Evolutionary conservation across 2,329 filamentous ascomycete species (phyloP), one percentile per base, ranked within the genome.

Genomic region (Microdochium nivale): DNA sequence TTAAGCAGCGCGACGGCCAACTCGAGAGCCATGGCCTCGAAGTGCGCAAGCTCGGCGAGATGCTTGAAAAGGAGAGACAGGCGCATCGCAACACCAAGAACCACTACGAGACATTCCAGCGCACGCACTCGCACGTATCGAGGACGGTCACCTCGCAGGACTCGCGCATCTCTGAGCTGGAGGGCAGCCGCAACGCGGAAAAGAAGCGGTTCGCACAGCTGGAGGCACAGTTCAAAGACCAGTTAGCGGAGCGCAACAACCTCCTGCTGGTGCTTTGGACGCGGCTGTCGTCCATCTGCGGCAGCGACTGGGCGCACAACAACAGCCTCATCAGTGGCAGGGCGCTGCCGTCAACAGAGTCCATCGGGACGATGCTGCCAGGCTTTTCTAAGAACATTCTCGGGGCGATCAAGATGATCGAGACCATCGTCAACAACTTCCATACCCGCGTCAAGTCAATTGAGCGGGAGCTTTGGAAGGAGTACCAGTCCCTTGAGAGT

Each of bases 361-460:
- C 90, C 14, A 87, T 99, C 55, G 83, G 85, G 1, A 91, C 85
- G 49, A 90, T 94, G 69, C 77, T 97, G 3, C 86, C 88, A 0
- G 88, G 87, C 1, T 97, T 97, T 70, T 88, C 87, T 63, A 89
- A 91, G 67, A 97, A 96, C 65, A 78, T 99, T 25, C 70, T 96
- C 44, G 81, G 85, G 1, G 92, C 92, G 0, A 80, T 96, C 55
- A 95, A 92, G 73, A 88, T 84, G 2, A 84, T 97, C 51, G 94
- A 97, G 72, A 76, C 77, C 19, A 82, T 95, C 56, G 77, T 97
- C 33, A 79, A 80, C 19, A 81, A 82, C 9, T 95, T 96, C 73
- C 87, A 88, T 61, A 76, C 78, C 37, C 86, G 89, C 54, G 88
- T 96, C 63, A 88, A 88, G 61, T 75, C 78, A 7, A 84, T 96